Percentiles rank a stretch among this genome's conserved stretches.
These are phyloP conservation scores for Knoxia roxburghii DNA, from an alignment of 257 asterid species.

Conservation along the genomic window DNA sequence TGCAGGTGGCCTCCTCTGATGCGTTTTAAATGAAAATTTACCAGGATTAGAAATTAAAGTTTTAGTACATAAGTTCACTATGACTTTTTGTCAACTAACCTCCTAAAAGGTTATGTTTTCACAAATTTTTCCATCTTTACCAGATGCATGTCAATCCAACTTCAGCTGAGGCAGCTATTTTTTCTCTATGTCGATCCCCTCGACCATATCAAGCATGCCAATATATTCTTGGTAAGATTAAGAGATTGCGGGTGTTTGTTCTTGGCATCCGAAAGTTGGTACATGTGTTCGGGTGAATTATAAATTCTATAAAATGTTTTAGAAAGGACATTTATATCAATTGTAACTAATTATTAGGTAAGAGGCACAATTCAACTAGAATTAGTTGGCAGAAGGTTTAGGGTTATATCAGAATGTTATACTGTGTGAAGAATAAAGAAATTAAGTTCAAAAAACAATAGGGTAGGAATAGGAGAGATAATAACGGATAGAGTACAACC, in stretches of 20 bases:
- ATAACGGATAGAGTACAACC: background rate
- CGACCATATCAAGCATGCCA: slow-evolving; percentile 83
- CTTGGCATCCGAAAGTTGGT: background rate
- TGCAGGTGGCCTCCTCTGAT: background rate
- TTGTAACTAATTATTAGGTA: background rate
- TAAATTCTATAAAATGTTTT: background rate
- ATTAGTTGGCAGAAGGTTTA: background rate
- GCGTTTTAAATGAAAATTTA: background rate
- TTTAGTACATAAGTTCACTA: background rate
- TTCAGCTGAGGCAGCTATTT: slow-evolving; percentile 80
- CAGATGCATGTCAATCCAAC: slow-evolving; percentile 83
- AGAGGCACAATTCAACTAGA: background rate
- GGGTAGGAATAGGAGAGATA: background rate
- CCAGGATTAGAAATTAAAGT: background rate
- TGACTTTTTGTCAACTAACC: background rate
- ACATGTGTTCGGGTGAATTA: background rate
- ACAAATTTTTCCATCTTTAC: slow-evolving; percentile 14
- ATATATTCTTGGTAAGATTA: slow-evolving; percentile 74
- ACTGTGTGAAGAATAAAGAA: background rate
- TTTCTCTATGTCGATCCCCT: slow-evolving; percentile 68
- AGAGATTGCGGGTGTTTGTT: slow-evolving; percentile 11
- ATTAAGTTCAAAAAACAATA: background rate
- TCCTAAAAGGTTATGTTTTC: background rate
- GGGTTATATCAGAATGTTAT: background rate
- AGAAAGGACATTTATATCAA: background rate